Conservation (phyloP, 768 basidiomycete genomes). For the Mycena floridula region DNA sequence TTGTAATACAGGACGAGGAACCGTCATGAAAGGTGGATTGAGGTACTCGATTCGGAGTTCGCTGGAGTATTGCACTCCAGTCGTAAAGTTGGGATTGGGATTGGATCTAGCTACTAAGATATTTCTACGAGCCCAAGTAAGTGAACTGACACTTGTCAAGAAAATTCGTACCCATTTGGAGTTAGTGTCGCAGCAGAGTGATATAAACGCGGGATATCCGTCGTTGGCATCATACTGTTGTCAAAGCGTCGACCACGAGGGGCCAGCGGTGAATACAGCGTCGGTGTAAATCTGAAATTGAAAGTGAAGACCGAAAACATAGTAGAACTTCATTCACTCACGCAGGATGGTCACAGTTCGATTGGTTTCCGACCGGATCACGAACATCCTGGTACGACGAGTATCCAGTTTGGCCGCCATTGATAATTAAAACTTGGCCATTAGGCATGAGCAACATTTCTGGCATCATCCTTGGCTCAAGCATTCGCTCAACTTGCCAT, state of each 20-base stretch:
- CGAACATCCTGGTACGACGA: slow-evolving; percentile 16
- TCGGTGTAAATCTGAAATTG: slow-evolving; percentile 19
- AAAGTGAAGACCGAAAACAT: slow-evolving; percentile 16
- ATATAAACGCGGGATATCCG: slow-evolving; percentile 24
- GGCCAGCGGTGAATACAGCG: slow-evolving; percentile 34
- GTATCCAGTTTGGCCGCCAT: slow-evolving; percentile 37
- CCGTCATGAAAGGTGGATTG: slow-evolving; percentile 26
- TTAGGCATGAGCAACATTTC: slow-evolving; percentile 42
- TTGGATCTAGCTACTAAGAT: slow-evolving; percentile 21
- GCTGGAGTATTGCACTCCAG: neutral
- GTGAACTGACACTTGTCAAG: slow-evolving; percentile 11
- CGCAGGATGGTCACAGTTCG: slow-evolving; percentile 42
- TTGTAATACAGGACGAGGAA: slow-evolving; percentile 13
- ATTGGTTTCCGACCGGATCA: slow-evolving; percentile 26
- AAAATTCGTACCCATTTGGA: slow-evolving; percentile 20
- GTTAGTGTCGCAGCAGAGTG: slow-evolving; percentile 28
- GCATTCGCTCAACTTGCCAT: slow-evolving; percentile 42
- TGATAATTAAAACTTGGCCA: slow-evolving; percentile 42
- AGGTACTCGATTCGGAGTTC: slow-evolving; percentile 24
- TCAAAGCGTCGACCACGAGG: slow-evolving; percentile 29
- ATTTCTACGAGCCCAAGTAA: slow-evolving; percentile 1
- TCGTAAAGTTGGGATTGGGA: slow-evolving; percentile 16
- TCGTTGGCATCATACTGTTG: slow-evolving; percentile 23
- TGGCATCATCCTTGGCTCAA: slow-evolving; percentile 51
- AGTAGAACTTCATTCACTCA: slow-evolving; percentile 17